Conservation (phyloP, 2,329 filamentous ascomycete genomes). For the Cercospora brassicicola region DNA sequence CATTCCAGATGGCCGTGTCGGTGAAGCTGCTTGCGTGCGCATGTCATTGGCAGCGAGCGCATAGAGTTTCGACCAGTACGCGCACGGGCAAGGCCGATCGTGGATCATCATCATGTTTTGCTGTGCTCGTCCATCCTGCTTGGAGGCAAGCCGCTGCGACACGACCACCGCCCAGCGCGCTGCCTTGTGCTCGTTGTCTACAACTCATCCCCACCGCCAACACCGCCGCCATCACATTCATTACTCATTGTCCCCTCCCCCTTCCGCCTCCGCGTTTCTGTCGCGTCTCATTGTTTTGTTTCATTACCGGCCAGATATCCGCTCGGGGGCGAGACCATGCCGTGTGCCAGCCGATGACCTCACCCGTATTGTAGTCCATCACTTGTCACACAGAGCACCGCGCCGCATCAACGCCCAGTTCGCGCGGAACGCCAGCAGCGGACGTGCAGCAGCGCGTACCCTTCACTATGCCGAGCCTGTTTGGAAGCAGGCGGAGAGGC, state of each 20-base stretch:
- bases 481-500: slow-evolving; percentile 21
- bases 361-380: neutral
- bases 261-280: neutral
- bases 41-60: neutral
- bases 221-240: neutral
- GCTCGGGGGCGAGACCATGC: neutral
- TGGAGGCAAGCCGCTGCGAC: neutral
- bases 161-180: neutral
- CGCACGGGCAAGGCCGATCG: neutral
- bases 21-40: neutral
- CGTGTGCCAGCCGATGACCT: slow-evolving; percentile 8
- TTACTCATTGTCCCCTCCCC: neutral
- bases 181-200: neutral
- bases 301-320: neutral
- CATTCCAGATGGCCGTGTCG: neutral
- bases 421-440: neutral
- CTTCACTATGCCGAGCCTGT: slow-evolving; percentile 21
- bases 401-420: neutral
- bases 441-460: neutral
- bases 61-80: neutral
- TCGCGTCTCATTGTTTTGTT: slow-evolving; percentile 1
- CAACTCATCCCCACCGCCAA: neutral
- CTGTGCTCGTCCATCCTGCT: neutral
- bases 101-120: neutral
- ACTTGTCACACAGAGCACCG: neutral